Percentiles rank a stretch among this genome's conserved stretches.
These are phyloP conservation scores for Rosa persica DNA, from an alignment of 306 rosid genomes.

Conservation along the genomic window DNA sequence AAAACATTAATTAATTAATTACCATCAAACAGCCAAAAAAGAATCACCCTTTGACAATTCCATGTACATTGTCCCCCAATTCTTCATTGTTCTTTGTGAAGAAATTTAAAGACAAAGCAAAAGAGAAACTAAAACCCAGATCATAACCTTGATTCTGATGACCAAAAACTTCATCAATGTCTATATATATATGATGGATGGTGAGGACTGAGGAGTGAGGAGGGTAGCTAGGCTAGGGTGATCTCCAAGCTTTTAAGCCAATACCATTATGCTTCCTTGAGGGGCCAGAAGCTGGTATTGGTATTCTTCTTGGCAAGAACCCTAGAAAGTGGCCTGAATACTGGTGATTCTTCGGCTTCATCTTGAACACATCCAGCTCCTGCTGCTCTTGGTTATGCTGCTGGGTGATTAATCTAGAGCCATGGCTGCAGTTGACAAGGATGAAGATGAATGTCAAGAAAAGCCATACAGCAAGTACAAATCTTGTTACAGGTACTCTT, in stretches of 20 bases:
- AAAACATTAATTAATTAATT: slow-evolving; percentile 25
- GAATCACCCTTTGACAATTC: slow-evolving; percentile 34
- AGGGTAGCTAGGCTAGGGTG: slow-evolving; percentile 37
- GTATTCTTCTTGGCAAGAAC: slow-evolving; percentile 76
- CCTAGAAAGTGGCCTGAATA: slow-evolving; percentile 74
- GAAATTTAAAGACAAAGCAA: slow-evolving; percentile 17
- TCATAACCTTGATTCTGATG: slow-evolving; percentile 1
- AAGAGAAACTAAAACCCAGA: slow-evolving; percentile 19
- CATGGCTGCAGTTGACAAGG: slow-evolving; percentile 41
- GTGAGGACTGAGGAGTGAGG: not conserved
- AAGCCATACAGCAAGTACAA: slow-evolving; percentile 38
- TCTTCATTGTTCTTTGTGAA: slow-evolving; percentile 34
- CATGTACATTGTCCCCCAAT: slow-evolving; percentile 47
- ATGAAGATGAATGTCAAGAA: slow-evolving; percentile 43
- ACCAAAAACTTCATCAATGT: slow-evolving; percentile 11
- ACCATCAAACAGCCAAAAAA: slow-evolving; percentile 39
- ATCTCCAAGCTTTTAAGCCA: slow-evolving; percentile 62
- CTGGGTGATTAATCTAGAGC: slow-evolving; percentile 39
- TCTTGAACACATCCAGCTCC: slow-evolving; percentile 43
- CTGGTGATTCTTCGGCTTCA: slow-evolving; percentile 50
- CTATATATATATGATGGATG: not conserved
- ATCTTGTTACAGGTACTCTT: slow-evolving; percentile 22
- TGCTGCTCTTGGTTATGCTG: not conserved
- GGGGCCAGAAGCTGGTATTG: slow-evolving; percentile 80
- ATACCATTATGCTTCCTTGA: slow-evolving; percentile 89